These are phyloP conservation scores for Heliamphora ciliata DNA, from an alignment of 179 eudicot species.

Conservation along the genomic window DNA sequence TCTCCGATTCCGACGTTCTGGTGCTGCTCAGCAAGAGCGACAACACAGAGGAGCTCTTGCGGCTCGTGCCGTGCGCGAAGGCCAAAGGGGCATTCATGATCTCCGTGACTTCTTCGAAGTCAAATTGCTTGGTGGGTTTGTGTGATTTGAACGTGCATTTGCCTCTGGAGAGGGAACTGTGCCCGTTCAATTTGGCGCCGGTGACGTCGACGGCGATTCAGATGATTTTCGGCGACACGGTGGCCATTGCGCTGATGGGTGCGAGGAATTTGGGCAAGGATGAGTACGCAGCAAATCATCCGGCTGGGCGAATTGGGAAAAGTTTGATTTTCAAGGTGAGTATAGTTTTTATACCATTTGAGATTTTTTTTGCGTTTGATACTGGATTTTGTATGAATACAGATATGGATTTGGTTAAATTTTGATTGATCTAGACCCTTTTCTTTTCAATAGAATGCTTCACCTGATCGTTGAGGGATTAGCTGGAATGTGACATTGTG, in stretches of 20 bases:
- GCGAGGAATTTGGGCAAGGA: constrained; percentile 74
- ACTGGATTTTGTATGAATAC: not conserved
- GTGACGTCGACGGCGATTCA: constrained; percentile 96
- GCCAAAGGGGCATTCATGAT: constrained; percentile 78
- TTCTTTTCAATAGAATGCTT: not conserved
- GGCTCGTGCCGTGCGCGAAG: constrained; percentile 80
- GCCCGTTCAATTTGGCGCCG: constrained; percentile 92
- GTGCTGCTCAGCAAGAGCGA: constrained; percentile 87
- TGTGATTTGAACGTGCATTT: constrained; percentile 81
- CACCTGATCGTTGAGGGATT: not conserved
- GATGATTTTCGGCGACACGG: constrained; percentile 98
- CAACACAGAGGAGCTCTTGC: constrained; percentile 69
- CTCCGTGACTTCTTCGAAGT: constrained; percentile 58
- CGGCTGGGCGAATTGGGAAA: constrained; percentile 96
- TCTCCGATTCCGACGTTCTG: constrained; percentile 39
- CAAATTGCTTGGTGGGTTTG: constrained; percentile 41
- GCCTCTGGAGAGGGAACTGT: constrained; percentile 90
- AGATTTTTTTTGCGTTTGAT: no score
- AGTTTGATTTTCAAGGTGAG: constrained; percentile 84
- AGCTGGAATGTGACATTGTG: no score
- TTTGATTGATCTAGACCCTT: not conserved
- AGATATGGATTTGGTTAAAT: not conserved
- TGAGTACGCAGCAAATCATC: constrained; percentile 87
- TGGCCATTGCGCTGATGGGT: constrained; percentile 84
- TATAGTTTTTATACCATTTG: no score